Base-by-base conservation (phyloP, 257 asterid genomes). In the Linaria vulgaris region DNA sequence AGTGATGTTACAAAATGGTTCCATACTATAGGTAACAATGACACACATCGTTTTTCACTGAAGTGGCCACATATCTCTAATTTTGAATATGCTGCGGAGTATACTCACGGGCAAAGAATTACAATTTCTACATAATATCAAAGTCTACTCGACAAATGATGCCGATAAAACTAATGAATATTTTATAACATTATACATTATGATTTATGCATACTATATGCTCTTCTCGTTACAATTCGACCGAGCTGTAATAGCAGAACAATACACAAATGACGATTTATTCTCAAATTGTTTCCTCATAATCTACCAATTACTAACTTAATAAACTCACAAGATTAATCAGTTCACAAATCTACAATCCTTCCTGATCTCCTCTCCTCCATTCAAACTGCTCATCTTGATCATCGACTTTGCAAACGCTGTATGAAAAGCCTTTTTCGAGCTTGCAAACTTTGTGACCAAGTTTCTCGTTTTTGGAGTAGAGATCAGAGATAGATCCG, bases 361-460 rank as follows among this genome's bases (percentile, higher is more conserved):
- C 75, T 73, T 87, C 76, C 96, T 78, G 71, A 90, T 74, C 68
- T 87, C 97, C 21, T 82, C 81, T 2, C 97, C 97, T 51, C 95
- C 89, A 46, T 81, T 84, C 24, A 88, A 70, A 84, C 95, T 88
- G 77, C 96, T 85, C 94, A 90, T 77, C 82, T 88, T 90, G 80
- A 84, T 85, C 86, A 90, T 84, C 15, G 97, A 88, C 19, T 78
- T 76, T 1, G 73, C 72, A 72, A 90, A 90, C 2, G 89, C 94
- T 12, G 75, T 57, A 56, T 83, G 74, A 59, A 90, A 90, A 39
- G 85, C 83, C 23, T 69, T 63, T 74, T 76, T 82, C 3, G 97
- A 88, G 50, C 65, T 83, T 8, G 95, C 94, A 44, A 74, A 90
- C 65, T 78, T 76, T 9, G 69, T 77, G 24, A 90, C 91, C 77